These are phyloP conservation scores for Amauroascus niger DNA, from an alignment of 2,329 filamentous ascomycete species.

Conservation along the genomic window DNA sequence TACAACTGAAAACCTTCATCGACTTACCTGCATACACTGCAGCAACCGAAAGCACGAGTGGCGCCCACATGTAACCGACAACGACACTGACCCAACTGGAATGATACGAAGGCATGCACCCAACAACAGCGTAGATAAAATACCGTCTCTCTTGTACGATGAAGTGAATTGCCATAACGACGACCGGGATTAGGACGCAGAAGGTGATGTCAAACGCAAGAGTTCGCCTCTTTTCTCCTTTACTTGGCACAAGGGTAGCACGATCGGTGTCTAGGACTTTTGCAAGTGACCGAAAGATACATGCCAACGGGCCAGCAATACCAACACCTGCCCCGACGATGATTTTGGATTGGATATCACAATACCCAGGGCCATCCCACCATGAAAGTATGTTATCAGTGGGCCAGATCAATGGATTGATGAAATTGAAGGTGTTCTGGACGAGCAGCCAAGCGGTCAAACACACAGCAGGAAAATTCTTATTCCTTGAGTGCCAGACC, in stretches of 20 bases:
- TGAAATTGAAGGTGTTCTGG: constrained; percentile 48
- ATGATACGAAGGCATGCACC: constrained; percentile 48
- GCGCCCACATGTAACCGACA: constrained; percentile 48
- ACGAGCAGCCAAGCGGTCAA: constrained; percentile 49
- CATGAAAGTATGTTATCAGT: constrained; percentile 45
- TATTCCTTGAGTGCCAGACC: constrained; percentile 50
- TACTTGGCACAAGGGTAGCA: constrained; percentile 43
- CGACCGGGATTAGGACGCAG: constrained; percentile 47
- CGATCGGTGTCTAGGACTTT: constrained; percentile 51
- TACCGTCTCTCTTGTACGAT: constrained; percentile 52
- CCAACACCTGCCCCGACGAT: constrained; percentile 46
- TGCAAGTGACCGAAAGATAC: constrained; percentile 53
- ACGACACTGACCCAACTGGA: constrained; percentile 49
- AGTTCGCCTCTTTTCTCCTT: constrained; percentile 39
- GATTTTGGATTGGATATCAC: constrained; percentile 55
- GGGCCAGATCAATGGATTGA: constrained; percentile 58
- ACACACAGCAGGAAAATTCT: constrained; percentile 50
- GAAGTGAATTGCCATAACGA: constrained; percentile 50
- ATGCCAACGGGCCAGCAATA: constrained; percentile 44
- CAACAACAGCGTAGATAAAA: constrained; percentile 48
- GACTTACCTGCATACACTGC: constrained; percentile 49
- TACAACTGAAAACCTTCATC: background rate
- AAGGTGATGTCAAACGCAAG: constrained; percentile 45
- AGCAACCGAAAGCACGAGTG: constrained; percentile 45
- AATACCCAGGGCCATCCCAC: constrained; percentile 52